A percentile compares a stretch with the other conserved stretches of the same genome.
Evolutionary conservation across 352 stramenopile genomes (phyloP).

Genomic region (Saprolegnia parasitica): DNA sequence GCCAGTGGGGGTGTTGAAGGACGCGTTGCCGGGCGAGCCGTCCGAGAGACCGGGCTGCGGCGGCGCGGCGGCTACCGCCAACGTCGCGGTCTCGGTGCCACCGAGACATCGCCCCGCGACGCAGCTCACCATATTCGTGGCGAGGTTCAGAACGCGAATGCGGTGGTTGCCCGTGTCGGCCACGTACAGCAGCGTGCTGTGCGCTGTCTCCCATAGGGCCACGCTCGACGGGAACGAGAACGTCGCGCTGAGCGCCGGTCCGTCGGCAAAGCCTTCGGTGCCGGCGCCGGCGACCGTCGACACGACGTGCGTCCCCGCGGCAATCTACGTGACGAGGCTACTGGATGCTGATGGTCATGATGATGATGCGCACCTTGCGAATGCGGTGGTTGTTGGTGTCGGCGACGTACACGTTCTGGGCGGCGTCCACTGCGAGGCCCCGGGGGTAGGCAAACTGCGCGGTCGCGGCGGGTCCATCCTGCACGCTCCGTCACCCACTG

Average conservation of each 20-base stretch:
- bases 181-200: slow-evolving; percentile 80
- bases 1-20: slow-evolving; percentile 91
- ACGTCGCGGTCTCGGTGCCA: slow-evolving; percentile 56
- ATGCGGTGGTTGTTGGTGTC: slow-evolving; percentile 84
- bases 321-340: no score
- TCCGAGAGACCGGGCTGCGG: slow-evolving; percentile 88
- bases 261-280: slow-evolving; percentile 37
- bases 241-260: slow-evolving; percentile 36
- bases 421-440: slow-evolving; percentile 54
- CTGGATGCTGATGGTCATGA: no score
- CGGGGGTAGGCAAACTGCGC: slow-evolving; percentile 61
- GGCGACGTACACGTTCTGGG: slow-evolving; percentile 56
- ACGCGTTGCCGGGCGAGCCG: slow-evolving; percentile 57
- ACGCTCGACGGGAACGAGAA: slow-evolving; percentile 77
- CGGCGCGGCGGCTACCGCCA: slow-evolving; percentile 35
- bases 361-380: slow-evolving; percentile 53
- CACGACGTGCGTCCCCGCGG: slow-evolving; percentile 9
- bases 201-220: slow-evolving; percentile 38
- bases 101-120: slow-evolving; percentile 84
- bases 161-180: slow-evolving; percentile 93
- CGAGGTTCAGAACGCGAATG: slow-evolving; percentile 76
- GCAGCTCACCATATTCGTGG: slow-evolving; percentile 55
- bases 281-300: slow-evolving; percentile 24
- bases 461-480: slow-evolving; percentile 40
- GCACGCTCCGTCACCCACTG: no score